Evolutionary conservation across 2,329 filamentous ascomycete species (phyloP).

Genomic region (Curvularia sp.): DNA sequence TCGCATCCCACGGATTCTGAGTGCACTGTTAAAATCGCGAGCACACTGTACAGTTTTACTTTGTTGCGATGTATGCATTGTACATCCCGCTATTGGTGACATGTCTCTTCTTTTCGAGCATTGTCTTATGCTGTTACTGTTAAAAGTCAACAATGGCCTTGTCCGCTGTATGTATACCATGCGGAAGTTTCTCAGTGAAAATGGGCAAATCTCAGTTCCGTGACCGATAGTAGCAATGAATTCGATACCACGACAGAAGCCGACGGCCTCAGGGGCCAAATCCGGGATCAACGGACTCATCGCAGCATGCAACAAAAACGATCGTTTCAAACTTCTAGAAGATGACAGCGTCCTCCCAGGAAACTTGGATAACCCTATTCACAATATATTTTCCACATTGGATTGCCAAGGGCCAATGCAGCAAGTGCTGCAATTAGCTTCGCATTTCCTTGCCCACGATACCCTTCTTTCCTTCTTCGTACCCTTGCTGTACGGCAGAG

Average conservation of each 20-base stretch:
- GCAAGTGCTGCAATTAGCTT: constrained; percentile 42
- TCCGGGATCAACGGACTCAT: constrained; percentile 28
- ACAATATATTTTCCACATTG: constrained; percentile 39
- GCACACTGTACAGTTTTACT: constrained; percentile 11
- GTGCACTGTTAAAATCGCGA: background rate
- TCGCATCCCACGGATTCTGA: background rate
- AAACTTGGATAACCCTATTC: constrained; percentile 39
- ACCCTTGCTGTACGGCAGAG: constrained; percentile 35
- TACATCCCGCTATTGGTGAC: background rate
- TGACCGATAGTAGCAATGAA: constrained; percentile 13
- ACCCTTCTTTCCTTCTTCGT: constrained; percentile 43
- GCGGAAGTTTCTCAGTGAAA: background rate
- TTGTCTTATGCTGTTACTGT: constrained; percentile 22
- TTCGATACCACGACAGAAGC: constrained; percentile 12
- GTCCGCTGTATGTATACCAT: constrained; percentile 11
- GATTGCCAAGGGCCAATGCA: constrained; percentile 22
- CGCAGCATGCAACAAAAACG: constrained; percentile 34
- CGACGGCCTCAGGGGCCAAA: constrained; percentile 4
- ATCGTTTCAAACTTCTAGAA: constrained; percentile 43
- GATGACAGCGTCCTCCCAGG: constrained; percentile 28
- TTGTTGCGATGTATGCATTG: constrained; percentile 13
- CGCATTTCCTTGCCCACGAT: constrained; percentile 42
- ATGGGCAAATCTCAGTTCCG: background rate
- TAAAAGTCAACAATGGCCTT: constrained; percentile 18
- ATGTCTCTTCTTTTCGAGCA: constrained; percentile 13